Evolutionary conservation across 495 filamentous ascomycete genomes (phyloP), one percentile per base, ranked within the genome.

Genomic region (Hyaloscypha hepaticicola): DNA sequence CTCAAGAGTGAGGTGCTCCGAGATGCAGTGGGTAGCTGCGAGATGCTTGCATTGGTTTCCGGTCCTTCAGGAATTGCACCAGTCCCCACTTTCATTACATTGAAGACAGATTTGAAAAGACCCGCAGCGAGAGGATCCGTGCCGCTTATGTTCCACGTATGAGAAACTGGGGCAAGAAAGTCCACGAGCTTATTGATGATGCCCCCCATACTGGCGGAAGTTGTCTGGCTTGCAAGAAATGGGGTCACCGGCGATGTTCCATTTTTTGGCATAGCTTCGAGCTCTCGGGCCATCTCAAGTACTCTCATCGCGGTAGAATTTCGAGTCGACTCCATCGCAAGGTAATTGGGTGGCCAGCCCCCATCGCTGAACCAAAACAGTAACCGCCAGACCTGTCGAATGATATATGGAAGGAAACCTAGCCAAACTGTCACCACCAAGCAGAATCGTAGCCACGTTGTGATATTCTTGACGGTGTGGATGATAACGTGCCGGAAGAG

Each of bases 311-410:
- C 31, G 3, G 70, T 63, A 0, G 61, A 41, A 58, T 67, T 69
- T 33, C 45, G 53, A 1, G 33, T 25, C 19, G 38, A 4, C 45
- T 67, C 52, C 1, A 58, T 49, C 9, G 19, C 28, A 14, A 49
- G 11, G 29, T 65, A 62, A 12, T 65, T 63, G 9, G 60, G 33
- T 31, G 71, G 71, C 84, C 94, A 92, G 34, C 90, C 90, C 49
- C 93, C 95, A 78, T 99, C 96, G 38, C 89, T 94, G 61, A 98
- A 77, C 93, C 94, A 98, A 77, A 99, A 97, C 58, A 97, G 77
- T 62, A 89, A 86, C 53, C 93, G 83, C 95, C 95, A 99, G 25
- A 96, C 87, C 34, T 89, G 87, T 53, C 95, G 84, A 85, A 97
- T 95, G 34, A 89, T 85, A 81, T 90, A 99, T 1, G 95, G 95